These are phyloP conservation scores for Pseudogymnoascus sp. DNA, from an alignment of 2,329 filamentous ascomycete genomes.

Conservation along the genomic window DNA sequence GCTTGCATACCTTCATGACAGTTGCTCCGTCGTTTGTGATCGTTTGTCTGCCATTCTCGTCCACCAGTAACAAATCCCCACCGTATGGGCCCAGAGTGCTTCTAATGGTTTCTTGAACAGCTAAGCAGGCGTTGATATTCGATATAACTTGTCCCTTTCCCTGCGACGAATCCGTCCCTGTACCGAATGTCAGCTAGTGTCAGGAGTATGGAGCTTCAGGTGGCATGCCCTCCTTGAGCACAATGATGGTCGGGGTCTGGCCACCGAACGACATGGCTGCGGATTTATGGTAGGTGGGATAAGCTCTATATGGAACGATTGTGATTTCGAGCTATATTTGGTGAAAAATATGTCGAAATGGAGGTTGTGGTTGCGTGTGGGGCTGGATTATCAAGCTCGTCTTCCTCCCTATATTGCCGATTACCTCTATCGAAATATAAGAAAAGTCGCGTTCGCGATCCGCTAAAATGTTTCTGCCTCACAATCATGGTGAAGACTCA, in stretches of 20 bases:
- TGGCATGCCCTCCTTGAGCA: slow-evolving; percentile 85
- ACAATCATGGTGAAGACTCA: slow-evolving; percentile 8
- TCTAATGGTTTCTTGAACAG: slow-evolving; percentile 92
- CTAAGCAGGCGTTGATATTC: slow-evolving; percentile 97
- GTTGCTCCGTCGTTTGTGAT: slow-evolving; percentile 99
- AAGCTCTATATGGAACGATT: slow-evolving; percentile 2
- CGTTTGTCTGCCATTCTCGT: slow-evolving; percentile 89
- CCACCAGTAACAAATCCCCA: slow-evolving; percentile 90
- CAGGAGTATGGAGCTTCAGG: slow-evolving; percentile 21
- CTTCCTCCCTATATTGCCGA: slow-evolving; percentile 7
- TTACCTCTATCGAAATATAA: slow-evolving; percentile 10
- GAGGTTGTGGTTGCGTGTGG: slow-evolving; percentile 3
- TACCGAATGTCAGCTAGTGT: slow-evolving; percentile 14
- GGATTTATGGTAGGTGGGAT: slow-evolving; percentile 2
- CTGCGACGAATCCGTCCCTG: slow-evolving; percentile 95
- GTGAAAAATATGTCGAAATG: slow-evolving; percentile 8
- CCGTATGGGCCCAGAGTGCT: slow-evolving; percentile 93
- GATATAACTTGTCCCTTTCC: slow-evolving; percentile 94
- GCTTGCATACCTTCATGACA: slow-evolving; percentile 77
- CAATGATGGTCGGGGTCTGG: slow-evolving; percentile 95
- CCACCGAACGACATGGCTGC: slow-evolving; percentile 82
- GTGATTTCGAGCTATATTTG: neutral
- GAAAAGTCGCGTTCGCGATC: slow-evolving; percentile 11
- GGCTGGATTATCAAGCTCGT: slow-evolving; percentile 6
- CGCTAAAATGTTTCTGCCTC: slow-evolving; percentile 11